Conservation (phyloP, 345 rosid species). For the Gossypium arboreum region DNA sequence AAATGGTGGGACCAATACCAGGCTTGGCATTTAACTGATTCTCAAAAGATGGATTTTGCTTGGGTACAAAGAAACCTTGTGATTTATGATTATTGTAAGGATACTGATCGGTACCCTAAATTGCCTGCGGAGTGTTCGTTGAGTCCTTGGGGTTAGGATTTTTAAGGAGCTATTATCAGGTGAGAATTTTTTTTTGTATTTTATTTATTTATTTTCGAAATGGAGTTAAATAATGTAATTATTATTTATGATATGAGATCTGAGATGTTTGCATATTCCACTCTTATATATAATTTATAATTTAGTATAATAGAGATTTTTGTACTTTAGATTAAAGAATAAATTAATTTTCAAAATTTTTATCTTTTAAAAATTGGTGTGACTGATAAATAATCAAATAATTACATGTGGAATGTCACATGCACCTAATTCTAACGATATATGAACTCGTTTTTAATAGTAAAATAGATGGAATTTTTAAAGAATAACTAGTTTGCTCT, state of each 20-base stretch:
- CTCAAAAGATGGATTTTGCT: constrained; percentile 76
- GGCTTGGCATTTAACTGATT: constrained; percentile 82
- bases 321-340: too few relatives aligned
- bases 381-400: too few relatives aligned
- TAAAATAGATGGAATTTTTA: too few relatives aligned
- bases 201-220: neutral
- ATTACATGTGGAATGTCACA: too few relatives aligned
- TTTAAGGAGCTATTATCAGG: constrained; percentile 6
- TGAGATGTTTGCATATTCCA: neutral
- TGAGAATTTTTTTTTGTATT: neutral
- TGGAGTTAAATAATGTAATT: neutral
- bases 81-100: constrained; percentile 82
- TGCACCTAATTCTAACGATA: too few relatives aligned
- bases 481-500: rapidly evolving
- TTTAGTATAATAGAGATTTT: too few relatives aligned
- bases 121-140: constrained; percentile 76
- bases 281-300: too few relatives aligned
- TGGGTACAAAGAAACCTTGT: constrained; percentile 94
- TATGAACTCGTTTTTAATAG: rapidly evolving
- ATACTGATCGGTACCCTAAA: constrained; percentile 48
- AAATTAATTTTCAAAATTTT: too few relatives aligned
- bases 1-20: constrained; percentile 92
- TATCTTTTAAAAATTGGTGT: too few relatives aligned
- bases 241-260: neutral
- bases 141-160: constrained; percentile 85